phyloP scores from a whole-genome alignment of 306 rosid species.

The Sophora flavescens region DNA sequence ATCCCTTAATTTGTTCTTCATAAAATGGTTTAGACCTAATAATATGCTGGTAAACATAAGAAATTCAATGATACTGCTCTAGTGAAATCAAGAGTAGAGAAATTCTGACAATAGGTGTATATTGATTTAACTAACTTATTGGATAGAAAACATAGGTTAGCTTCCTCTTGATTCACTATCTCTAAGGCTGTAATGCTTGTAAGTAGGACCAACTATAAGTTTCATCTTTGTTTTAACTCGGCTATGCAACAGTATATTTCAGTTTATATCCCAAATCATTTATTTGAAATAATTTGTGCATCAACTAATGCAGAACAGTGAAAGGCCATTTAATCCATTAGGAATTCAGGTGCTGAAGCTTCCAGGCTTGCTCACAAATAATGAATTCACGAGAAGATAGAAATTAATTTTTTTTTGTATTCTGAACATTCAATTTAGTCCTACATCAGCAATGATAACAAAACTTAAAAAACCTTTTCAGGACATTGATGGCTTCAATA shows the following conservation, averaged over 20 bases:
- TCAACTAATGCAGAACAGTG: background rate
- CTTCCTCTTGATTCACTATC: conserved; percentile 8
- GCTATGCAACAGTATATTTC: conserved; percentile 13
- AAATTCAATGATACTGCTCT: conserved; percentile 7
- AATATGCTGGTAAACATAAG: conserved; percentile 11
- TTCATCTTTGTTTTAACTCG: background rate
- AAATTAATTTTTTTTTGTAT: background rate
- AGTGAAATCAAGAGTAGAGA: conserved; percentile 9
- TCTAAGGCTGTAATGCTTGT: conserved; percentile 3
- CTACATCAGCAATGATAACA: conserved; percentile 26
- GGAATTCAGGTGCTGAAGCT: conserved; percentile 22
- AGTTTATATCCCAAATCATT: background rate
- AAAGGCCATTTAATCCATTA: conserved; percentile 20
- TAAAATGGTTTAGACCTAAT: conserved; percentile 16
- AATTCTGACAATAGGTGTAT: background rate
- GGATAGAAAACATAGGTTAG: conserved; percentile 22
- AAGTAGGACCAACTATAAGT: conserved; percentile 14
- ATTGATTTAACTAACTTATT: conserved; percentile 21
- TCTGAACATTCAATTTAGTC: conserved; percentile 11
- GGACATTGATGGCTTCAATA: conserved; percentile 87
- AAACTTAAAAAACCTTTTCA: conserved; percentile 70
- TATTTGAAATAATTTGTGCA: conserved; percentile 11
- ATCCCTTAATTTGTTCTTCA: background rate
- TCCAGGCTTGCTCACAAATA: conserved; percentile 28
- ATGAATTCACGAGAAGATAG: conserved; percentile 31